These are phyloP conservation scores for Diutina sp. DNA, from an alignment of 1,139 yeast species.

Conservation along the genomic window DNA sequence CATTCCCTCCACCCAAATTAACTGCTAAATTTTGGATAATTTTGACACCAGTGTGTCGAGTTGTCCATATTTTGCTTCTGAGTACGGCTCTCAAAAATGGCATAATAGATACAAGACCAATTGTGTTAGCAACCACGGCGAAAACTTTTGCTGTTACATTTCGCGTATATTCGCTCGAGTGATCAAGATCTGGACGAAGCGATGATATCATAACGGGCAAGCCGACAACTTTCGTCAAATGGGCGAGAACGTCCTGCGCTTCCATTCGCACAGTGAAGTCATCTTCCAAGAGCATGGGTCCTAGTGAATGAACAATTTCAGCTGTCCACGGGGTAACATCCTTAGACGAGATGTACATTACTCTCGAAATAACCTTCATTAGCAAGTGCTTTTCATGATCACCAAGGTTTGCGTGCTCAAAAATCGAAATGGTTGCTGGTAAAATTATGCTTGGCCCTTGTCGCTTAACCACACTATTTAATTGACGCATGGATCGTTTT, in stretches of 20 bases:
- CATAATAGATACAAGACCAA: conserved; percentile 58
- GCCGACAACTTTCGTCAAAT: conserved; percentile 73
- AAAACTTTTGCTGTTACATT: conserved; percentile 67
- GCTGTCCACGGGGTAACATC: conserved; percentile 63
- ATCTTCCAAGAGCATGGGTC: conserved; percentile 74
- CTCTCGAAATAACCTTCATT: conserved; percentile 63
- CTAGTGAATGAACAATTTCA: conserved; percentile 57
- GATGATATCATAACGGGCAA: conserved; percentile 64
- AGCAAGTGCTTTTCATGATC: conserved; percentile 78
- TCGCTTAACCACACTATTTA: conserved; percentile 50
- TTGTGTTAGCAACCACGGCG: conserved; percentile 74
- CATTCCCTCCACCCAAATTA: conserved; percentile 54
- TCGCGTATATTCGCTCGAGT: conserved; percentile 71
- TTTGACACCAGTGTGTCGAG: conserved; percentile 78
- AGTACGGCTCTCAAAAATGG: conserved; percentile 83
- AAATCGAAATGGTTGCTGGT: conserved; percentile 56
- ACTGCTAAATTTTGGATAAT: conserved; percentile 67
- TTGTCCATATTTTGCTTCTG: conserved; percentile 70
- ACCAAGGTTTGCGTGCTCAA: conserved; percentile 61
- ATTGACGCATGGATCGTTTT: conserved; percentile 55
- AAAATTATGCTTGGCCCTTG: conserved; percentile 66
- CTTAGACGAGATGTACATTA: conserved; percentile 53
- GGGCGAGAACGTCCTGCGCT: conserved; percentile 70
- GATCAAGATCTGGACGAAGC: conserved; percentile 73
- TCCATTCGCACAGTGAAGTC: conserved; percentile 62